A percentile compares a stretch with the other conserved stretches of the same genome.
Evolutionary conservation across 2,329 filamentous ascomycete species (phyloP).

Genomic region (Paradendryphiella salina): DNA sequence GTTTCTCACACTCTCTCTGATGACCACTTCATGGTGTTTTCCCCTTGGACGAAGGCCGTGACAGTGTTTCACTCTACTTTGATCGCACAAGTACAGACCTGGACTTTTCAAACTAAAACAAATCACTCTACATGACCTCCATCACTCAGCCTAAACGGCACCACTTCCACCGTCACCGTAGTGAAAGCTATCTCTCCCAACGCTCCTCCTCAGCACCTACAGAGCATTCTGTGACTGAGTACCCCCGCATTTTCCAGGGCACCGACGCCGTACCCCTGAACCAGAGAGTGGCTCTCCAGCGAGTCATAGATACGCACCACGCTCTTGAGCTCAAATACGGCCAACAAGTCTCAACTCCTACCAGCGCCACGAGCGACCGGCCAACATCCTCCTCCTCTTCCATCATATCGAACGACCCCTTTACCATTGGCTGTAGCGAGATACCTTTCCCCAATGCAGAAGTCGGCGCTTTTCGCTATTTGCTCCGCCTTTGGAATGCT

Average conservation of each 20-base stretch:
- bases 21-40: neutral
- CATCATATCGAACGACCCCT: constrained; percentile 16
- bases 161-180: constrained; percentile 15
- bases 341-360: constrained; percentile 4
- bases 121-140: constrained; percentile 10
- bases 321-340: constrained; percentile 18
- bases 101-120: neutral
- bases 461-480: constrained; percentile 28
- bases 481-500: constrained; percentile 27
- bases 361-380: constrained; percentile 7
- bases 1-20: neutral
- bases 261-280: constrained; percentile 24
- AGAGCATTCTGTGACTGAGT: neutral
- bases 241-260: constrained; percentile 17
- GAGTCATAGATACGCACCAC: constrained; percentile 23
- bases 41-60: neutral
- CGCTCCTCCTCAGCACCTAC: neutral
- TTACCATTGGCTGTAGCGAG: constrained; percentile 19
- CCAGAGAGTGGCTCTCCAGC: constrained; percentile 18
- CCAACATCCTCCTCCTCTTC: constrained; percentile 7
- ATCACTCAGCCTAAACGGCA: constrained; percentile 12
- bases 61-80: neutral
- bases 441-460: constrained; percentile 23
- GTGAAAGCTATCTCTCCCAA: constrained; percentile 7
- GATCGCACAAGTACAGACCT: neutral